Base-by-base conservation (phyloP, 495 filamentous ascomycete genomes). In the Staphylotrichum tortipilum region DNA sequence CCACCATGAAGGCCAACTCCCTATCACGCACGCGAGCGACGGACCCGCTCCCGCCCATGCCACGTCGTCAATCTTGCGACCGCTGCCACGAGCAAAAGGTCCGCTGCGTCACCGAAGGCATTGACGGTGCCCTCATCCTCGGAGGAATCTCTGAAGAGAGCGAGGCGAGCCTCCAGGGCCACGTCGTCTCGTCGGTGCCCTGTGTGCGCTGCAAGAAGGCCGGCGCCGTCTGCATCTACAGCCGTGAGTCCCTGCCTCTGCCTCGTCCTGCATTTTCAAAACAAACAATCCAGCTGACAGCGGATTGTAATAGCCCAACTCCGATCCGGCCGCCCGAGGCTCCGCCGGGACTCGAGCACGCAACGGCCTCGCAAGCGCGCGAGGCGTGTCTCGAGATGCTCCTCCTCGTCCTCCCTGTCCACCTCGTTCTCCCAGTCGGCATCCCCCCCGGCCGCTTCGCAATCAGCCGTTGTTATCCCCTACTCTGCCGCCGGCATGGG, bases 71-170 rank as follows among this genome's bases (percentile, higher is more conserved):
- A 44, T 60, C 57, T 3, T 60, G 57, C 40, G 57, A 60, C 31
- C 57, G 57, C 3, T 60, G 57, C 24, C 57, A 60, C 18, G 54
- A 56, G 34, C 57, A 56, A 35, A 60, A 60, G 44, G 57, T 60
- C 18, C 57, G 57, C 23, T 60, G 57, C 31, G 41, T 56, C 24
- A 56, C 53, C 21, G 47, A 56, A 34, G 49, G 46, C 0, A 31
- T 33, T 2, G 35, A 60, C 12, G 46, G 37, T 4, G 24, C 42
- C 18, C 39, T 47, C 38, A 29, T 4, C 1, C 50, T 48, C 0
- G 49, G 53, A n/a, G 49, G 46, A 8, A 40, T 52, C 12, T 47
- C 33, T 0, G 53, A 56, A 15, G 43, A 43, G 26, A 46, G 41
- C 34, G 36, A 52, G 10, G 35, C 49, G 17, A 40, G 15, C 26